phyloP scores from a whole-genome alignment of 2,329 filamentous ascomycete species.

The Venturia carpophila region DNA sequence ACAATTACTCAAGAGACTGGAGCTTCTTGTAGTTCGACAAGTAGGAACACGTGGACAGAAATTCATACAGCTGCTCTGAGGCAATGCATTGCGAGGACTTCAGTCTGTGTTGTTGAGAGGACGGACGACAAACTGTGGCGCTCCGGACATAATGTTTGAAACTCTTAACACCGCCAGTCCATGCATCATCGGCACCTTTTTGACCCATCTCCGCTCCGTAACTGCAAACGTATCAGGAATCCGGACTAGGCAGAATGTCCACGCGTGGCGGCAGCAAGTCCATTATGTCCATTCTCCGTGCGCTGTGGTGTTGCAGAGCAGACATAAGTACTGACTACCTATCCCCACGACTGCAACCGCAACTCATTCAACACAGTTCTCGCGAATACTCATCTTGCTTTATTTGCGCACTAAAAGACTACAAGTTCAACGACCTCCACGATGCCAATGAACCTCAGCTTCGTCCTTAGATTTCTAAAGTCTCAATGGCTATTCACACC shows the following conservation, averaged over 20 bases:
- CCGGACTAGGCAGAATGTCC: neutral
- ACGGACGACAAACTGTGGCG: too few species aligned
- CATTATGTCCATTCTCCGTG: neutral
- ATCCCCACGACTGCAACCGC: neutral
- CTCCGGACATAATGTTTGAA: too few species aligned
- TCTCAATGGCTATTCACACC: conserved; percentile 36
- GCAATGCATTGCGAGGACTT: too few species aligned
- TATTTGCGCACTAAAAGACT: neutral
- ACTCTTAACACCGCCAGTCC: neutral
- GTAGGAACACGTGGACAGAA: too few species aligned
- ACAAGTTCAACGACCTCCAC: neutral
- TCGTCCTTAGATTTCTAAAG: conserved; percentile 30
- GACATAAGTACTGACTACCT: neutral
- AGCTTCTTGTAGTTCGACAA: too few species aligned
- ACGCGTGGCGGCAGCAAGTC: neutral
- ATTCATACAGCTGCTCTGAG: too few species aligned
- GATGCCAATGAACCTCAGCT: neutral
- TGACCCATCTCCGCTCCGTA: neutral
- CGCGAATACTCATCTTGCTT: neutral
- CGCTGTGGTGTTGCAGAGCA: neutral
- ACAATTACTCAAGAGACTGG: too few species aligned
- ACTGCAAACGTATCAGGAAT: neutral
- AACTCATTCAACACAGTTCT: neutral
- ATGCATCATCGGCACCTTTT: neutral
- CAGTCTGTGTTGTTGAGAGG: too few species aligned